Percentiles rank a stretch among this genome's conserved stretches.
Conservation (phyloP, 345 rosid species). For the Salix koriyanagi region DNA sequence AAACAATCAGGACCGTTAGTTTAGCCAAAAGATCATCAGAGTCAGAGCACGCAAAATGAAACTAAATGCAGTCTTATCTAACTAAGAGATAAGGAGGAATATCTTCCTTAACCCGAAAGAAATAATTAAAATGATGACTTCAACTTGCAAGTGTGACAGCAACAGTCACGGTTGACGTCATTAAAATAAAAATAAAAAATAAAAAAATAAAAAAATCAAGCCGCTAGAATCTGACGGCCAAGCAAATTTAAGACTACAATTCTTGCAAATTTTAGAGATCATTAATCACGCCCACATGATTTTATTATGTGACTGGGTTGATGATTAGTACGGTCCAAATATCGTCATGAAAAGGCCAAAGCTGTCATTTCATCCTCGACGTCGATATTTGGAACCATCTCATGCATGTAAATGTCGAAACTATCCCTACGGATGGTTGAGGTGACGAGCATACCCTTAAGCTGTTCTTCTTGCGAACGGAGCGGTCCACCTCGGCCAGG, state of each 20-base stretch:
- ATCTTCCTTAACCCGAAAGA: conserved; percentile 7
- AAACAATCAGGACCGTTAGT: not conserved
- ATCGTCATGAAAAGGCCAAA: conserved; percentile 2
- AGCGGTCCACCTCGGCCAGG: conserved; percentile 82
- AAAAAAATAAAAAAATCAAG: too few species aligned
- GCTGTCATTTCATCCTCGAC: conserved; percentile 5
- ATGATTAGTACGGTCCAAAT: not conserved
- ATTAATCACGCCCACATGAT: not conserved
- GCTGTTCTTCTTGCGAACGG: conserved; percentile 78
- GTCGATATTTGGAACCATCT: not conserved
- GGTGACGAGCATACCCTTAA: conserved; percentile 52
- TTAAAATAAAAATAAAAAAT: too few species aligned
- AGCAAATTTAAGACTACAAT: not conserved
- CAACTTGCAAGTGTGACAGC: not conserved
- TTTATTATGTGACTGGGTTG: not conserved
- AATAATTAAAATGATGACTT: not conserved
- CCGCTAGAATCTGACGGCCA: not conserved
- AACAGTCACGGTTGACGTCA: not conserved
- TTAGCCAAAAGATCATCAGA: not conserved
- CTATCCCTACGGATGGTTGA: not conserved
- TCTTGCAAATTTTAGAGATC: not conserved
- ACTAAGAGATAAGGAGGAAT: conserved; percentile 19
- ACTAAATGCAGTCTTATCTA: not conserved
- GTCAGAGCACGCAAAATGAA: not conserved
- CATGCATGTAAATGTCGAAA: conserved; percentile 2